Conservation (phyloP, 2,329 filamentous ascomycete species). For the Ophiostoma ips region DNA sequence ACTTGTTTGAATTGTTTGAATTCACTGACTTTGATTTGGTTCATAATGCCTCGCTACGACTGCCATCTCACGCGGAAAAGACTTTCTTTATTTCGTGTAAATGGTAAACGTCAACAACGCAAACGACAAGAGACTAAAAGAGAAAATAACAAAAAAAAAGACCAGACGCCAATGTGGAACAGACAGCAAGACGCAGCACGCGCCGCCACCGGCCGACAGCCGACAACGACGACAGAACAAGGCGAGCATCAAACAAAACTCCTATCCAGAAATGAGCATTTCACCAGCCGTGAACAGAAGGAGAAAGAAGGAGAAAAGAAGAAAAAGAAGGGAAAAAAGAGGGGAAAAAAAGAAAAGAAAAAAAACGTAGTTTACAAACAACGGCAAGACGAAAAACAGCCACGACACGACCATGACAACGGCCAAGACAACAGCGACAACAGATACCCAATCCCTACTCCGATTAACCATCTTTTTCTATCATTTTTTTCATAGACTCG, state of each 20-base stretch:
- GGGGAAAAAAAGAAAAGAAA: neutral
- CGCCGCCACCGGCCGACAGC: neutral
- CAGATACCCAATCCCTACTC: no score
- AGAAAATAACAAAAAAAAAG: neutral
- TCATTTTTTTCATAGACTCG: no score
- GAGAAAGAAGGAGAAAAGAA: neutral
- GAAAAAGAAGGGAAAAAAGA: neutral
- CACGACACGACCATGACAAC: no score
- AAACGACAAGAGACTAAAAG: neutral
- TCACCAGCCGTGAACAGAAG: neutral
- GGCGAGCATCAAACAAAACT: neutral
- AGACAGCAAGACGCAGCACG: neutral
- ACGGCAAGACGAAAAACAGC: no score
- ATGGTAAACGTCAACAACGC: neutral
- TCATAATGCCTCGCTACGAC: no score
- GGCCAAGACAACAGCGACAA: no score
- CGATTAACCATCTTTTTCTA: no score
- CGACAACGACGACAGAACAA: neutral
- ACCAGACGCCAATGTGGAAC: neutral
- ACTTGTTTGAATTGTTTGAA: no score
- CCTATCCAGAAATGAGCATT: neutral
- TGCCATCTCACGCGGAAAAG: no score
- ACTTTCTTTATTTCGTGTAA: constrained; percentile 2
- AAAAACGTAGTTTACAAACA: neutral
- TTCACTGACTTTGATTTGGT: no score